Base-by-base conservation (phyloP, 495 filamentous ascomycete species). In the Lepidopterella palustris region DNA sequence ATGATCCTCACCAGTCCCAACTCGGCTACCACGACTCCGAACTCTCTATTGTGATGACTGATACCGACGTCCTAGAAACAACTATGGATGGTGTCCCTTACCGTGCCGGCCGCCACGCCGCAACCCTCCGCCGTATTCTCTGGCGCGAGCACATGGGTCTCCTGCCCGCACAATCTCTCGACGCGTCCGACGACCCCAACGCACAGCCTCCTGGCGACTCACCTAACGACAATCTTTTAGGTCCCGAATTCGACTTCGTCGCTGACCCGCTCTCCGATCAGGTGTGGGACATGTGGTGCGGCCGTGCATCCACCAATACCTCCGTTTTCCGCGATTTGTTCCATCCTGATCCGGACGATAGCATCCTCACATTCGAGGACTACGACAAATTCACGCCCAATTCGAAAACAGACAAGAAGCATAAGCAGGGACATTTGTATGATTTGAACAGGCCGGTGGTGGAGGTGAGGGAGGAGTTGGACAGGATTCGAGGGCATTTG, bases 81-180 rank as follows among this genome's bases (percentile, higher is more conserved):
- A 80, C 68, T 5, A 97, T 97, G 92, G 80, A 89, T 62, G 90
- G 92, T 8, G 60, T 84, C 57, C 78, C 83, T 1, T 96, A 82
- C 70, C 77, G 84, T 56, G 92, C 90, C 0, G 85, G 84, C 20
- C 82, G 82, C 56, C 84, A 89, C 59, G 90, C 90, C 0, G 83
- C 89, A 2, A 91, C 89, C 1, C 80, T 97, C 6, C 83, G 92
- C 47, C 82, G 90, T 21, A 85, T 88, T 47, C 82, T 97, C 15
- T 97, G 92, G 92, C 83, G 91, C 27, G 92, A 97, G 69, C 92
- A 97, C 68, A 80, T 97, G 0, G 92, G 92, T 2, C 79, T 96
- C 1, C 75, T 96, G 0, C 84, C 84, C 0, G 79, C 89, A 0
- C 89, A 96, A 65, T 71, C 79, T 4, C 78, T 88, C 56, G 85